These are phyloP conservation scores for Sphaerobolus stellatus DNA, from an alignment of 1,284 basidiomycete genomes.

Conservation along the genomic window DNA sequence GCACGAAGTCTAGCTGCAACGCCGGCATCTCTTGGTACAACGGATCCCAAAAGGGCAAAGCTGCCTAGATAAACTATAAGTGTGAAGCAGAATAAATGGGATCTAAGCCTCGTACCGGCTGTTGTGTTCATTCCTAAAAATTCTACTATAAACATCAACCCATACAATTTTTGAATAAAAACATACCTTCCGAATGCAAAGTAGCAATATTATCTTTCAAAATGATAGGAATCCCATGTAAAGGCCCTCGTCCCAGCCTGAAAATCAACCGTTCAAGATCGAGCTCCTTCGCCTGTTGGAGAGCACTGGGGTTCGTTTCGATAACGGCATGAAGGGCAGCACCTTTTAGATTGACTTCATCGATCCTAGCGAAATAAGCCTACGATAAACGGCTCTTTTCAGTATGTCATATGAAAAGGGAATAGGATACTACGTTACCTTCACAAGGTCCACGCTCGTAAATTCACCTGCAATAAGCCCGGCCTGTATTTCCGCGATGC, in stretches of 20 bases:
- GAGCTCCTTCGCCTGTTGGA: conserved; percentile 21
- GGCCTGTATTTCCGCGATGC: conserved; percentile 39
- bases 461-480: conserved; percentile 37
- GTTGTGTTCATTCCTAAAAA: conserved; percentile 18
- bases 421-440: conserved; percentile 22
- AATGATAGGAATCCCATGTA: conserved; percentile 37
- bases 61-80: conserved; percentile 29
- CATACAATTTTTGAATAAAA: not conserved
- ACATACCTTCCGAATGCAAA: conserved; percentile 19
- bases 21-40: conserved; percentile 43
- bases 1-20: conserved; percentile 38
- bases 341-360: conserved; percentile 32
- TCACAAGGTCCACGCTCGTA: conserved; percentile 44
- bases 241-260: conserved; percentile 20
- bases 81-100: not conserved
- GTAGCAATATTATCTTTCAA: conserved; percentile 38
- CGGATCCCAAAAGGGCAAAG: conserved; percentile 39
- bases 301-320: conserved; percentile 27
- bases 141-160: not conserved
- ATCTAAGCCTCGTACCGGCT: conserved; percentile 3
- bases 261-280: conserved; percentile 25
- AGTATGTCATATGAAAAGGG: not conserved
- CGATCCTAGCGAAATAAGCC: conserved; percentile 34
- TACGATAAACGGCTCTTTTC: conserved; percentile 8
- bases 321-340: conserved; percentile 30